A percentile compares a stretch with the other conserved stretches of the same genome.
Evolutionary conservation across 345 rosid species (phyloP).

Genomic region (Erucastrum elatum): DNA sequence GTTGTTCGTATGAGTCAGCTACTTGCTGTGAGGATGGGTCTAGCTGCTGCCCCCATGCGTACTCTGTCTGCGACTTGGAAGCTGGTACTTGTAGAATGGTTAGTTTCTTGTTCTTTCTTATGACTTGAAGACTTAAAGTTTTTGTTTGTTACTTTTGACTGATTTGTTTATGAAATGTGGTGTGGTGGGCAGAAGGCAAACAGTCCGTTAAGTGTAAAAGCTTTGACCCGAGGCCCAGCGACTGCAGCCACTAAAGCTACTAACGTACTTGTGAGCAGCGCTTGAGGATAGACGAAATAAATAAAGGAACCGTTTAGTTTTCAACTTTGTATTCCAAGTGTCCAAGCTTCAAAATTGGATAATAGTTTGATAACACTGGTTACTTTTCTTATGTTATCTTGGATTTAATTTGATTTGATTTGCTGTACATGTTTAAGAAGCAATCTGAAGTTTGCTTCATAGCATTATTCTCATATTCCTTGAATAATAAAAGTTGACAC

Average conservation of each 20-base stretch:
- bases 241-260: conserved; percentile 33
- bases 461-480: conserved; percentile 1
- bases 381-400: neutral
- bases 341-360: conserved; percentile 6
- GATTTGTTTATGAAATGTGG: too few relatives aligned
- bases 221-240: conserved; percentile 57
- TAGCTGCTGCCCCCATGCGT: conserved; percentile 84
- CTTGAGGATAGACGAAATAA: conserved; percentile 26
- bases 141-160: neutral
- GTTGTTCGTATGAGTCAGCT: conserved; percentile 81
- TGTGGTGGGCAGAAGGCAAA: too few relatives aligned
- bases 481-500: conserved; percentile 9
- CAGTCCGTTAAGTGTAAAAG: conserved; percentile 57
- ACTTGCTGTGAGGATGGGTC: conserved; percentile 74
- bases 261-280: conserved; percentile 29
- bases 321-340: neutral
- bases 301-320: neutral
- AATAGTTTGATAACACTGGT: too few relatives aligned
- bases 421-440: conserved; percentile 26
- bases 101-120: conserved; percentile 29
- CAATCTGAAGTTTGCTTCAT: neutral
- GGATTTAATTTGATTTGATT: neutral
- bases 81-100: conserved; percentile 74
- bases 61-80: conserved; percentile 66
- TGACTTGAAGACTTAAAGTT: neutral